phyloP scores from a whole-genome alignment of 352 stramenopile species.

The Phytophthora pini region DNA sequence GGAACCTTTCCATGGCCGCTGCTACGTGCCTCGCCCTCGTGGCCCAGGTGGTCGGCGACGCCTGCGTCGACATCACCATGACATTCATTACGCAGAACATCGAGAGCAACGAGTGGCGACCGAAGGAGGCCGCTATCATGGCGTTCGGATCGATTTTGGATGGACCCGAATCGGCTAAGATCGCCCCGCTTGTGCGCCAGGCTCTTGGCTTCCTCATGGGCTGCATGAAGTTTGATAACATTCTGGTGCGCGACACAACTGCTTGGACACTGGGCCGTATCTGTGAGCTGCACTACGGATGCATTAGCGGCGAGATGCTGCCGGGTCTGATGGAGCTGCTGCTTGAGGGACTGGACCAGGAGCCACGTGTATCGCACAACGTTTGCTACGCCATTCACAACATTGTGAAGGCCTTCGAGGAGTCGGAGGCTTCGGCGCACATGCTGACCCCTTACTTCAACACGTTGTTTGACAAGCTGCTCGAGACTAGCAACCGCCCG shows the following conservation, averaged over 20 bases:
- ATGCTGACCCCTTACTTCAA: constrained; percentile 94
- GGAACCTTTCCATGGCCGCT: constrained; percentile 95
- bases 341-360: constrained; percentile 82
- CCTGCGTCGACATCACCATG: constrained; percentile 92
- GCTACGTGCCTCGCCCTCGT: constrained; percentile 94
- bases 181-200: constrained; percentile 92
- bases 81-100: constrained; percentile 96
- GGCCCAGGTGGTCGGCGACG: constrained; percentile 93
- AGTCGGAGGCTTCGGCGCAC: constrained; percentile 72
- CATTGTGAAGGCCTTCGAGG: constrained; percentile 93
- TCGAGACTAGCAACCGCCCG: constrained; percentile 89
- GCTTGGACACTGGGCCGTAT: constrained; percentile 97
- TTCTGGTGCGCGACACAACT: constrained; percentile 96
- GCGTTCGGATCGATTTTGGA: constrained; percentile 97
- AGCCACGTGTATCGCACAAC: constrained; percentile 93
- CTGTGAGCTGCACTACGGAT: constrained; percentile 94
- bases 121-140: constrained; percentile 97
- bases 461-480: constrained; percentile 92
- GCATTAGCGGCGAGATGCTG: constrained; percentile 92
- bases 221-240: constrained; percentile 91
- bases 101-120: constrained; percentile 93
- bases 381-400: constrained; percentile 98
- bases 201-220: constrained; percentile 94
- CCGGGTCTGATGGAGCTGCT: constrained; percentile 89
- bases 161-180: constrained; percentile 90